These are phyloP conservation scores for Solanum tarijense DNA, from an alignment of 257 asterid species.

Conservation along the genomic window DNA sequence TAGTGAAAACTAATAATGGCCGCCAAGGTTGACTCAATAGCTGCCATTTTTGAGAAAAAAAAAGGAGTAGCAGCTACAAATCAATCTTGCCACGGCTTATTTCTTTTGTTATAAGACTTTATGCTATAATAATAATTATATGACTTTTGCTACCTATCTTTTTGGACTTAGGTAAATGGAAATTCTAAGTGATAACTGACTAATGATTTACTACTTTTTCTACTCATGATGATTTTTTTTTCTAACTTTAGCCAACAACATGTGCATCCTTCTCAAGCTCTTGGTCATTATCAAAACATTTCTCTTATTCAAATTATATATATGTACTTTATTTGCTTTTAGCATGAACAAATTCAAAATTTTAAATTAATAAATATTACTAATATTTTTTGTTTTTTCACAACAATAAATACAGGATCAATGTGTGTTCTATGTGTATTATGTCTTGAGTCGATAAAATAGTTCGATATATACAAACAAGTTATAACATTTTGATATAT, in stretches of 20 bases:
- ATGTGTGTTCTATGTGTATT: neutral
- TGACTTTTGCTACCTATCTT: neutral
- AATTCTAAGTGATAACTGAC: neutral
- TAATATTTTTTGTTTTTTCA: fast-evolving
- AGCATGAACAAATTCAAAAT: neutral
- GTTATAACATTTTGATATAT: neutral
- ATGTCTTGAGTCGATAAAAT: neutral
- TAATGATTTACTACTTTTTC: neutral
- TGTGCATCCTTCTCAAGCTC: neutral
- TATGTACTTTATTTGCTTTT: neutral
- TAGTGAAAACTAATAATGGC: neutral
- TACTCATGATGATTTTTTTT: neutral
- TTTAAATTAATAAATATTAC: neutral
- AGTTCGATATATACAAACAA: neutral
- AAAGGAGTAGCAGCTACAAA: neutral
- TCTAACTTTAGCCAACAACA: neutral
- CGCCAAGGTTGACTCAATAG: neutral
- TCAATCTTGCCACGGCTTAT: neutral
- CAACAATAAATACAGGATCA: fast-evolving
- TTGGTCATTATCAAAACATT: neutral
- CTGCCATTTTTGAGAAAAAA: neutral
- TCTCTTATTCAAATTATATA: neutral
- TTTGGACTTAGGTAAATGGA: neutral
- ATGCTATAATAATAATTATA: neutral
- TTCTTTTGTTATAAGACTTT: neutral